Conservation (phyloP, 768 basidiomycete species). For the Pleurotus ostreatus region DNA sequence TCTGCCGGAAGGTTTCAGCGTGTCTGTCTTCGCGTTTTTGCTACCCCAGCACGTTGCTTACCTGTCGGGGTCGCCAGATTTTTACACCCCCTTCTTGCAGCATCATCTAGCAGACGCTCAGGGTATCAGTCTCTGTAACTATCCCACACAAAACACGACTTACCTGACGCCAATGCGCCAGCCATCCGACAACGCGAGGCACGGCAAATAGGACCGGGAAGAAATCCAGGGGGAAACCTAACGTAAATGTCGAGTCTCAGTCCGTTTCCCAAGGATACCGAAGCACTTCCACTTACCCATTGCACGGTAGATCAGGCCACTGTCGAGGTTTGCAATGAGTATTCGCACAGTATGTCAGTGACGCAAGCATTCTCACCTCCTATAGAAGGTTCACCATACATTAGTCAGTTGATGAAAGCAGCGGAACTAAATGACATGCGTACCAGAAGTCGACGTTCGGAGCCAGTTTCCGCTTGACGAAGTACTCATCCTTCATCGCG, state of each 20-base stretch:
- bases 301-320: constrained; percentile 86
- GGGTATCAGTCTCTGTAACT: constrained; percentile 6
- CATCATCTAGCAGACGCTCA: constrained; percentile 68
- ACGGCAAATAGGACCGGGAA: constrained; percentile 94
- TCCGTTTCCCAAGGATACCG: background rate
- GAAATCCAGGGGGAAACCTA: constrained; percentile 90
- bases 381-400: constrained; percentile 17
- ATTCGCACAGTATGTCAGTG: background rate
- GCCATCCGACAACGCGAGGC: constrained; percentile 89
- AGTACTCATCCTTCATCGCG: constrained; percentile 90
- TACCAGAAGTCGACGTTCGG: constrained; percentile 94
- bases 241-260: constrained; percentile 13
- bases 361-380: constrained; percentile 46
- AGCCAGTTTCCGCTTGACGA: constrained; percentile 72
- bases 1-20: constrained; percentile 31
- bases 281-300: constrained; percentile 55
- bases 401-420: no score
- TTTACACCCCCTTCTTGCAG: constrained; percentile 84
- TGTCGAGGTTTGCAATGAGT: constrained; percentile 24
- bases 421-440: constrained; percentile 17
- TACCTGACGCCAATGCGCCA: constrained; percentile 89
- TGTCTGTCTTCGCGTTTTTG: constrained; percentile 7
- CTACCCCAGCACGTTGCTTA: constrained; percentile 24
- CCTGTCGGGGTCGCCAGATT: constrained; percentile 89
- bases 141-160: constrained; percentile 9